Evolutionary conservation across 495 filamentous ascomycete genomes (phyloP), one percentile per base, ranked within the genome.

Genomic region (Penicillium canariense): DNA sequence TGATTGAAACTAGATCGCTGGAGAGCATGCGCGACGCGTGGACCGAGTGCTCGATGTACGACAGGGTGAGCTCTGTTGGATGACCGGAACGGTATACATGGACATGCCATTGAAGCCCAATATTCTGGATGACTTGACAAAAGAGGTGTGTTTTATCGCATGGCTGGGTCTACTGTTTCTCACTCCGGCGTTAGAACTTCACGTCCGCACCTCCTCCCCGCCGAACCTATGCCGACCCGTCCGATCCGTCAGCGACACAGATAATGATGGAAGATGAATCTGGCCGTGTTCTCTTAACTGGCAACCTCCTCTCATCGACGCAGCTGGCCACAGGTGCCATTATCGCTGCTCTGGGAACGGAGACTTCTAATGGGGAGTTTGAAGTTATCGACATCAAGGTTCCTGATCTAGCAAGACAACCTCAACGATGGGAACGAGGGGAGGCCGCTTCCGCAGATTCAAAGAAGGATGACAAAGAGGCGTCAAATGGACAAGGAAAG

Each of bases 41-140:
- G 87, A 97, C 17, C 76, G 92, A 57, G 95, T 97, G 31, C 79
- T 99, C 9, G 93, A 97, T 76, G 95, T 99, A 12, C 83, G 94
- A 62, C 95, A 97, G 69, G 94, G 94, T 48, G 85, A 97, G 71
- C 74, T 97, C 23, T 97, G 95, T 71, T 99, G 93, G 92, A 87
- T 99, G 42, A 78, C 83, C 0, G 95, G 95, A 8, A 99, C 95
- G 0, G 83, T 96, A 26, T 99, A 94, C 56, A 95, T 97, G 87
- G 92, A 97, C 54, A 90, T 97, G 90, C 86, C 89, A 14, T 67
- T 97, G 61, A 99, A 99, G 69, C 95, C 95, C 0, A 97, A 96
- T 63, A 91, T 99, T 73, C 76, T 99, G 28, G 93, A 96, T 22
- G 95, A 99, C 60, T 84, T 99, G 27, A 86, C 87, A 5, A 96